Evolutionary conservation across 345 rosid genomes (phyloP).

Genomic region (Gossypium herbaceum): DNA sequence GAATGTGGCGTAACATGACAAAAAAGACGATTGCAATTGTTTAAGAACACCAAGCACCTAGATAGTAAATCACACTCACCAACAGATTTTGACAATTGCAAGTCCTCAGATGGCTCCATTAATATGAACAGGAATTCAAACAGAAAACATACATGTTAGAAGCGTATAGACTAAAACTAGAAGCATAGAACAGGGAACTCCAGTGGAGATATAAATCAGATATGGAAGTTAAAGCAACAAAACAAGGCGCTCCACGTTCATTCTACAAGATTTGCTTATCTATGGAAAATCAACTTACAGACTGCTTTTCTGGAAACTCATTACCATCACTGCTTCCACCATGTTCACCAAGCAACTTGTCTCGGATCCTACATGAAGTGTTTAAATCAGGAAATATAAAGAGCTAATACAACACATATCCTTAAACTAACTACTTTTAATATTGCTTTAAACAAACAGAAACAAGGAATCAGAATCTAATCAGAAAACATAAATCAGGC

Average conservation of each 20-base stretch:
- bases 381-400: conserved; percentile 2
- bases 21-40: too few relatives aligned
- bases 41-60: too few relatives aligned
- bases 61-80: conserved; percentile 34
- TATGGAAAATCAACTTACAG: conserved; percentile 30
- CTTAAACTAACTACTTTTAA: neutral
- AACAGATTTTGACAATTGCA: conserved; percentile 24
- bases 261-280: neutral
- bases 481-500: neutral
- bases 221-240: neutral
- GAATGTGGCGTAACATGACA: too few relatives aligned
- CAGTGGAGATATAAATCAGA: neutral
- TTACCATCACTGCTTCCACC: conserved; percentile 29
- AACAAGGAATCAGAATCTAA: conserved; percentile 1
- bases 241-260: neutral
- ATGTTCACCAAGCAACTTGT: conserved; percentile 29
- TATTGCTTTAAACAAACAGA: neutral
- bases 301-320: conserved; percentile 27
- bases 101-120: conserved; percentile 35
- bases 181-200: neutral
- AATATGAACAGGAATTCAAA: conserved; percentile 5
- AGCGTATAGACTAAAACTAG: neutral
- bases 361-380: conserved; percentile 36
- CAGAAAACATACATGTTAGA: neutral
- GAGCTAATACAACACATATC: conserved; percentile 2